Conservation (phyloP, 345 rosid species). For the Populus davidiana region DNA sequence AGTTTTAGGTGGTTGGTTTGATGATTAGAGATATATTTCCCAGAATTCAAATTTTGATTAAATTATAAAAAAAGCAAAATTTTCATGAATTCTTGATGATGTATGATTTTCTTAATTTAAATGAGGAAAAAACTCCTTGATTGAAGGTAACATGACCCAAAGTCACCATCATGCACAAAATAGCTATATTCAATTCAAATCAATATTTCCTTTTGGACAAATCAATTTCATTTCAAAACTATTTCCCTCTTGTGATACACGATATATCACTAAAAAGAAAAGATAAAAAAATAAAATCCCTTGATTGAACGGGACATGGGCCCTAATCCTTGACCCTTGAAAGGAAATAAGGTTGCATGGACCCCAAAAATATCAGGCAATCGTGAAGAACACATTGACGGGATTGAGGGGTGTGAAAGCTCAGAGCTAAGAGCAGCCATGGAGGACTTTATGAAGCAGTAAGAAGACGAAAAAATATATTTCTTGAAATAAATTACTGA, state of each 20-base stretch:
- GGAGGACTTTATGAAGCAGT: background rate
- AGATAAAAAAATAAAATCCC: background rate
- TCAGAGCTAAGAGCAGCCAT: conserved; percentile 1
- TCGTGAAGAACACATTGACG: background rate
- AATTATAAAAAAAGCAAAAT: too few relatives aligned
- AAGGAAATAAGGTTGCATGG: background rate
- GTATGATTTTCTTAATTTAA: too few relatives aligned
- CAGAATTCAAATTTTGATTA: too few relatives aligned
- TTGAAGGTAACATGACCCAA: background rate
- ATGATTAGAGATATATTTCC: too few relatives aligned
- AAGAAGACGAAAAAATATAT: background rate
- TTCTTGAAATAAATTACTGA: background rate
- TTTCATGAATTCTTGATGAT: too few relatives aligned
- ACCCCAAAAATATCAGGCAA: background rate
- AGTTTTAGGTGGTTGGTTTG: too few relatives aligned
- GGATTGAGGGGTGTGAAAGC: background rate
- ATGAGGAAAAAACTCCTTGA: background rate
- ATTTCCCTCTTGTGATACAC: background rate
- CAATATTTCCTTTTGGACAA: background rate
- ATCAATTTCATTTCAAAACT: background rate
- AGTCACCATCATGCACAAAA: background rate
- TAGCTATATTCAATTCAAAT: background rate
- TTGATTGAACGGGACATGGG: background rate
- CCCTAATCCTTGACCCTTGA: background rate
- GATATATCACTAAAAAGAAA: background rate